Conservation (phyloP, 176 grass and related monocot species). For the Themeda triandra region DNA sequence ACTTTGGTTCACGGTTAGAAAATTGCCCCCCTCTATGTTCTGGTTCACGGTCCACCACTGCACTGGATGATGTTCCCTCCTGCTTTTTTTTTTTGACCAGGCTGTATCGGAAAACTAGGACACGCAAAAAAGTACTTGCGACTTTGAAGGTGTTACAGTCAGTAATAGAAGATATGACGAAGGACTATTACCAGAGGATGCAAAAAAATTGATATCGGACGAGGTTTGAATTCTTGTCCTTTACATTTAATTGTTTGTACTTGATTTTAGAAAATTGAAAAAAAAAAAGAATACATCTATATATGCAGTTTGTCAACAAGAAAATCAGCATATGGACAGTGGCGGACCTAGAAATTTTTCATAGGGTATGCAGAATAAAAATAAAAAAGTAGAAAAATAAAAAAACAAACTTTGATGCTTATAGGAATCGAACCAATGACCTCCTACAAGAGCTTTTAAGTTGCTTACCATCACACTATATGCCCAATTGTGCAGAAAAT, state of each 20-base stretch:
- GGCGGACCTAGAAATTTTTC: too few relatives aligned
- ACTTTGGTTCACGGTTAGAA: too few relatives aligned
- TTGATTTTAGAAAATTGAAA: neutral
- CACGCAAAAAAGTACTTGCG: constrained; percentile 86
- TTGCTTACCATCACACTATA: too few relatives aligned
- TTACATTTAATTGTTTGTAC: constrained; percentile 17
- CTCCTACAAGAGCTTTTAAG: too few relatives aligned
- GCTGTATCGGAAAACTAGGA: constrained; percentile 79
- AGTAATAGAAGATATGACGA: constrained; percentile 81
- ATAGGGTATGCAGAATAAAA: too few relatives aligned
- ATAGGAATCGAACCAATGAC: too few relatives aligned
- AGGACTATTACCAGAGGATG: constrained; percentile 70
- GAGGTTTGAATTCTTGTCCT: constrained; percentile 55
- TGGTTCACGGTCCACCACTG: too few relatives aligned
- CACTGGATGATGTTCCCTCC: neutral
- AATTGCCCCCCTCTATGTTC: too few relatives aligned
- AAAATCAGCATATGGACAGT: neutral
- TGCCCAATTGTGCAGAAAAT: too few relatives aligned
- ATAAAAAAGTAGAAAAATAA: too few relatives aligned
- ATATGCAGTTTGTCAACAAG: neutral
- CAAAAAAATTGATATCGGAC: constrained; percentile 80
- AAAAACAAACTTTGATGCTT: too few relatives aligned
- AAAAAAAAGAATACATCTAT: neutral
- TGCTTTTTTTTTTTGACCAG: constrained; percentile 39
- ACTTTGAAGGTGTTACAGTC: constrained; percentile 83